Base-by-base conservation (phyloP, 2,329 filamentous ascomycete genomes). In the Domatiomyces globalis region DNA sequence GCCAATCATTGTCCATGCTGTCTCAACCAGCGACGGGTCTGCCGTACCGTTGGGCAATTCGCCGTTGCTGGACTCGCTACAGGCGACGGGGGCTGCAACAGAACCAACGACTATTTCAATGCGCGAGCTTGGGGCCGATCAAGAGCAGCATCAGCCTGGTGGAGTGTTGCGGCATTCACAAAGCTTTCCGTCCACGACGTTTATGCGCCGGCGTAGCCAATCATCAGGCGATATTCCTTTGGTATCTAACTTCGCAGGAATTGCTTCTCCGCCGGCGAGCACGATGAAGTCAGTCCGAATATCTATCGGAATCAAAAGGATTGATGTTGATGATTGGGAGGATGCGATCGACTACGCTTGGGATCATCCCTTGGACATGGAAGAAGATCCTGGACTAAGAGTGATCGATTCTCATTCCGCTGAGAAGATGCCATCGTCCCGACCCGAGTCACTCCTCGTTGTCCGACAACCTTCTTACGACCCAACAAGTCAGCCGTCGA, bases 321-420 rank as follows among this genome's bases (percentile, higher is more conserved):
- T 56, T 36, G 49, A 57, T 17, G 53, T 59, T 36, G 54, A 54
- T 22, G 52, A 58, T 50, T 61, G 58, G 58, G 58, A 61, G 42
- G 56, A 58, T 43, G 58, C 58, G 10, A 56, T 61, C 29, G 58
- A 61, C 48, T 56, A 58, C 43, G 56, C 58, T 27, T 61, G 58
- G 58, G 57, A 61, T 43, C 53, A 57, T 45, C 56, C 50, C 5
- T 44, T 53, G 43, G 57, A 59, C 25, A 44, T 52, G n/a, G 49
- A 56, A 12, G 51, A 54, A 4, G 50, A 47, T 19, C 7, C 18
- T 25, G 45, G 27, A 9, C 9, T 47, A 4, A 5, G 17, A 17
- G 27, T 4, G 7, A 33, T 39, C 1, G 33, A 39, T 15, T 45
- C 43, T 18, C 17, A 45, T 27, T 20, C 19, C 8, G n/a, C n/a